These are phyloP conservation scores for Patellifolia procumbens DNA, from an alignment of 179 eudicot genomes.

Conservation along the genomic window DNA sequence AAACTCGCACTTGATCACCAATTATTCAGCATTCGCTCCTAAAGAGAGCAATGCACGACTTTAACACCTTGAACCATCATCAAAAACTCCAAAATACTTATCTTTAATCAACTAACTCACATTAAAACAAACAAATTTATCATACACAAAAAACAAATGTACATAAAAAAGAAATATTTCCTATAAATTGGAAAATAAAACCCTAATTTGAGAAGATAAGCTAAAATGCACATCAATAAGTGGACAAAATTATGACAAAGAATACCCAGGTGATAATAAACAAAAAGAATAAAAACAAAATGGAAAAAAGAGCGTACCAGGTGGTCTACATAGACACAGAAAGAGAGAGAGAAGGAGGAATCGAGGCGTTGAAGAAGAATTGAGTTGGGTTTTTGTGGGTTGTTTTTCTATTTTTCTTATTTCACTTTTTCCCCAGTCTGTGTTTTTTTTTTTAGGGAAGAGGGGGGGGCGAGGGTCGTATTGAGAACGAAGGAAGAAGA, in stretches of 20 bases:
- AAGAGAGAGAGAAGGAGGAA: conserved; percentile 14
- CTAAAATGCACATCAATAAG: conserved; percentile 26
- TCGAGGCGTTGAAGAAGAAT: conserved; percentile 21
- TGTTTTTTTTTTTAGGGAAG: neutral
- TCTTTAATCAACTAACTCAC: neutral
- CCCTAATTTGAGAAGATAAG: conserved; percentile 25
- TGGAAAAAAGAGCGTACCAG: conserved; percentile 8
- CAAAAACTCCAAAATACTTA: neutral
- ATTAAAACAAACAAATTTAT: no score
- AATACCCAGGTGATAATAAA: neutral
- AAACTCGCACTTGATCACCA: conserved; percentile 31
- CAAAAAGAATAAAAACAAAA: neutral
- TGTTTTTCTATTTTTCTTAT: neutral
- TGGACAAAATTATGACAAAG: neutral
- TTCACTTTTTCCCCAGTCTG: no score
- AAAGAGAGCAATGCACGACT: conserved; percentile 29
- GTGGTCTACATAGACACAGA: neutral
- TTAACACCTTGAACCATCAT: conserved; percentile 13
- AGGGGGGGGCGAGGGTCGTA: conserved; percentile 4
- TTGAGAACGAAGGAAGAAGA: conserved; percentile 6
- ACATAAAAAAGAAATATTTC: neutral
- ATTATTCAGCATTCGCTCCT: conserved; percentile 5
- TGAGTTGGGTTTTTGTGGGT: neutral
- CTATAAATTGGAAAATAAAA: conserved; percentile 11
- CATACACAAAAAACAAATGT: neutral